Conservation (phyloP, 495 filamentous ascomycete species). For the Lophiotrema nucula region DNA sequence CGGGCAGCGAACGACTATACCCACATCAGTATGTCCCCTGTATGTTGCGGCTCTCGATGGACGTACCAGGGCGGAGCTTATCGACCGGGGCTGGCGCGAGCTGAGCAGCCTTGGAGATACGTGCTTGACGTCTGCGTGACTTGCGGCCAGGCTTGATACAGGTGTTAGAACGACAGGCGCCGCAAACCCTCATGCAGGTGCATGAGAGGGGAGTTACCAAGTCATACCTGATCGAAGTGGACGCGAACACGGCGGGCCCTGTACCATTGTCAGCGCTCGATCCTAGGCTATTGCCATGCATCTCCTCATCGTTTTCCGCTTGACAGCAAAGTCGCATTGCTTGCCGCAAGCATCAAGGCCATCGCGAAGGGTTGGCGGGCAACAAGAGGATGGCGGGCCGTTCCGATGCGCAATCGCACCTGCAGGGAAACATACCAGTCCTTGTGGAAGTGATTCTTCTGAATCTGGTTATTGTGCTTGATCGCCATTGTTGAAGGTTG, state of each 20-base stretch:
- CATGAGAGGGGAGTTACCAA: slow-evolving; percentile 68
- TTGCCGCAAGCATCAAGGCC: too few species aligned
- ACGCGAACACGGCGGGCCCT: slow-evolving; percentile 87
- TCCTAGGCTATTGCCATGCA: too few species aligned
- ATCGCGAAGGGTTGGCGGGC: too few species aligned
- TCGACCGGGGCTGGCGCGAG: slow-evolving; percentile 96
- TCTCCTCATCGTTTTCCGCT: too few species aligned
- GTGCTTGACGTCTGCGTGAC: slow-evolving; percentile 81
- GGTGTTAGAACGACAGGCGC: slow-evolving; percentile 45
- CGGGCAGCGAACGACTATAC: not conserved
- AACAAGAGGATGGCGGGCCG: too few species aligned
- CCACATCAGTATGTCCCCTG: not conserved
- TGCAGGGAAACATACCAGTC: slow-evolving; percentile 62
- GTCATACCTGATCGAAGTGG: slow-evolving; percentile 98
- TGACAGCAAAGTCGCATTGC: too few species aligned
- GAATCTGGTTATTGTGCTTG: slow-evolving; percentile 99
- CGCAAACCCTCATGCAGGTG: slow-evolving; percentile 43
- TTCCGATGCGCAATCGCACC: too few species aligned
- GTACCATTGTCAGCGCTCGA: slow-evolving; percentile 11
- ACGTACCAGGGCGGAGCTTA: slow-evolving; percentile 88
- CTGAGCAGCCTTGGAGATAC: slow-evolving; percentile 85
- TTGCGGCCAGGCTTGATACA: slow-evolving; percentile 83
- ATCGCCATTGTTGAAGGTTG: slow-evolving; percentile 55
- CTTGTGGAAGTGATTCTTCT: slow-evolving; percentile 99
- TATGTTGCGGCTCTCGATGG: slow-evolving; percentile 65